Conservation (phyloP, 2,329 filamentous ascomycete genomes). For the Immersiporthe knoxdaviesiana region DNA sequence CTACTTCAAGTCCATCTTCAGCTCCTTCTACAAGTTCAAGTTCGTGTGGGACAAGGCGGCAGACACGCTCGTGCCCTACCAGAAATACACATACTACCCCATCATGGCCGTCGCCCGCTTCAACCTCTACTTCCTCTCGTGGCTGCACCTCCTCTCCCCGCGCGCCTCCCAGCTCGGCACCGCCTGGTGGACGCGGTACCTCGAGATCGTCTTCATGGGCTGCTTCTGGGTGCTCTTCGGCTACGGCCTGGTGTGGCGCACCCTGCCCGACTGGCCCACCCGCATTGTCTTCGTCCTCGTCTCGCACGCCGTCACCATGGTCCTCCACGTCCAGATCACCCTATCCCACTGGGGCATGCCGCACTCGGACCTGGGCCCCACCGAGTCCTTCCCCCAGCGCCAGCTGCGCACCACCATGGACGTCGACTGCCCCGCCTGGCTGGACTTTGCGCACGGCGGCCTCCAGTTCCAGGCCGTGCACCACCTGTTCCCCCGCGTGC, state of each 20-base stretch:
- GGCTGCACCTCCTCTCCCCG: slow-evolving; percentile 63
- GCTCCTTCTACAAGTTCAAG: slow-evolving; percentile 67
- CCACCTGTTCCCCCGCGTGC: slow-evolving; percentile 70
- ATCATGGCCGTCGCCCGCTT: slow-evolving; percentile 70
- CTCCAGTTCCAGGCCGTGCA: slow-evolving; percentile 75
- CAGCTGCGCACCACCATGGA: slow-evolving; percentile 76
- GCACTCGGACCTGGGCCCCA: slow-evolving; percentile 64
- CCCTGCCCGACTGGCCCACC: slow-evolving; percentile 59
- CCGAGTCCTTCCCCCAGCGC: slow-evolving; percentile 70
- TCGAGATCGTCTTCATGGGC: slow-evolving; percentile 64
- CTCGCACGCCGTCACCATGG: slow-evolving; percentile 67
- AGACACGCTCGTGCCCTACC: slow-evolving; percentile 61
- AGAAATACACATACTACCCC: slow-evolving; percentile 71
- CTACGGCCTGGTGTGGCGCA: slow-evolving; percentile 64
- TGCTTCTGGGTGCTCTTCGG: slow-evolving; percentile 72
- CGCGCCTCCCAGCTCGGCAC: slow-evolving; percentile 59
- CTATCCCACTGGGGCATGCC: slow-evolving; percentile 75
- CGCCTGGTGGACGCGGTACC: slow-evolving; percentile 70
- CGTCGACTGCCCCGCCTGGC: slow-evolving; percentile 71
- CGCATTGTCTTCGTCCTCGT: slow-evolving; percentile 66
- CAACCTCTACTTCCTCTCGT: slow-evolving; percentile 71
- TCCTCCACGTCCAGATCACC: slow-evolving; percentile 73
- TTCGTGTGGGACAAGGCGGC: slow-evolving; percentile 67
- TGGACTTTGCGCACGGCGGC: slow-evolving; percentile 73
- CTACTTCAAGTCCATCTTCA: slow-evolving; percentile 66